phyloP scores from a whole-genome alignment of 805 yeast species.

The Saturnispora dispora region DNA sequence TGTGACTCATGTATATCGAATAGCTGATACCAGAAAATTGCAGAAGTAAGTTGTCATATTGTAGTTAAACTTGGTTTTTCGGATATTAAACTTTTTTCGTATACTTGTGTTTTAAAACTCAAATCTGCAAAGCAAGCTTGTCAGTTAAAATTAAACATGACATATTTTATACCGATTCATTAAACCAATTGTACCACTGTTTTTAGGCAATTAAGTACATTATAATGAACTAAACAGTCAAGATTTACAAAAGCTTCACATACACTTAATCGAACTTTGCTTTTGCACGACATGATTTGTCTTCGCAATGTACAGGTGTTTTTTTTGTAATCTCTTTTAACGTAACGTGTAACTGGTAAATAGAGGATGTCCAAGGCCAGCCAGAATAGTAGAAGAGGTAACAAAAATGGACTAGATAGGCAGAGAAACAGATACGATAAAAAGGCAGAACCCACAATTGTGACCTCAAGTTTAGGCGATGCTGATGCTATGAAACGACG shows the following conservation, averaged over 20 bases:
- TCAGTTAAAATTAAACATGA: no score
- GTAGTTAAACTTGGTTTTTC: no score
- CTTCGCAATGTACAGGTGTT: background rate
- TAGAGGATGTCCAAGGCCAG: background rate
- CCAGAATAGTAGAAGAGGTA: background rate
- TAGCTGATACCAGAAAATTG: background rate
- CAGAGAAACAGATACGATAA: background rate
- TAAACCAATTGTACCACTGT: no score
- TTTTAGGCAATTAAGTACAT: no score
- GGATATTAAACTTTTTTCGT: no score
- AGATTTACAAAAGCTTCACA: background rate
- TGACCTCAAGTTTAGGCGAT: background rate
- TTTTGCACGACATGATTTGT: background rate
- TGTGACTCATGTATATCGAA: background rate
- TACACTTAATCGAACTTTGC: background rate
- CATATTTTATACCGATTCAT: no score
- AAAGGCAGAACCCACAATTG: background rate
- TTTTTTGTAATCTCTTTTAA: background rate
- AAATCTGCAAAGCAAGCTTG: no score
- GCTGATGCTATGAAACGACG: constrained; percentile 21
- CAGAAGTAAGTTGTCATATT: no score
- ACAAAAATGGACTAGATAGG: background rate
- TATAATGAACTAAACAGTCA: no score
- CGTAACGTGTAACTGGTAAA: background rate
- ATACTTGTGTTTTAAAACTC: no score